phyloP scores from a whole-genome alignment of 352 stramenopile genomes.

The Phytophthora hybrid region DNA sequence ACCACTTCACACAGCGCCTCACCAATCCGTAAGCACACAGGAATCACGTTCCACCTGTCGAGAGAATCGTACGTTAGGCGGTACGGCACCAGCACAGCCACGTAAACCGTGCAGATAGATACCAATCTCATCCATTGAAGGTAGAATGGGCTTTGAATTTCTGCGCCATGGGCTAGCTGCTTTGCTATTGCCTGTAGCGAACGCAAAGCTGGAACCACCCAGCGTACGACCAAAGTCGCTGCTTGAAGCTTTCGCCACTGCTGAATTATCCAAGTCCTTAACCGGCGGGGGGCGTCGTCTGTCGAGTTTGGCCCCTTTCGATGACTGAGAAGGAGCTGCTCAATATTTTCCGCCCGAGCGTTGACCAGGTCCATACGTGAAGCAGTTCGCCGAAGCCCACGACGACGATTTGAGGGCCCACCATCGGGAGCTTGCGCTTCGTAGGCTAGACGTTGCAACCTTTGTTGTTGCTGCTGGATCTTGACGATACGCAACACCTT shows the following conservation, averaged over 20 bases:
- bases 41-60: slow-evolving; percentile 51
- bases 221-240: slow-evolving; percentile 13
- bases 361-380: slow-evolving; percentile 63
- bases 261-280: slow-evolving; percentile 24
- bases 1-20: slow-evolving; percentile 57
- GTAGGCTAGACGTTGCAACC: slow-evolving; percentile 50
- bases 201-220: neutral
- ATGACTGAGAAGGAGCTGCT: slow-evolving; percentile 53
- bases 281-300: slow-evolving; percentile 7
- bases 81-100: slow-evolving; percentile 59
- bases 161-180: slow-evolving; percentile 46
- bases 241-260: slow-evolving; percentile 26
- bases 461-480: slow-evolving; percentile 71
- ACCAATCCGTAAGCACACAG: slow-evolving; percentile 39
- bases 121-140: slow-evolving; percentile 63
- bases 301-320: slow-evolving; percentile 21
- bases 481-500: slow-evolving; percentile 73
- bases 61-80: slow-evolving; percentile 65
- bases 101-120: slow-evolving; percentile 56
- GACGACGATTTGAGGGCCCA: slow-evolving; percentile 19
- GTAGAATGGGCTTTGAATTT: slow-evolving; percentile 70
- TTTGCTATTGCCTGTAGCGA: slow-evolving; percentile 9
- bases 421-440: slow-evolving; percentile 47
- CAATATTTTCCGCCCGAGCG: slow-evolving; percentile 55
- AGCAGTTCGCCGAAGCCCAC: slow-evolving; percentile 31